phyloP scores from a whole-genome alignment of 768 basidiomycete genomes.

The Dendrothele bispora region DNA sequence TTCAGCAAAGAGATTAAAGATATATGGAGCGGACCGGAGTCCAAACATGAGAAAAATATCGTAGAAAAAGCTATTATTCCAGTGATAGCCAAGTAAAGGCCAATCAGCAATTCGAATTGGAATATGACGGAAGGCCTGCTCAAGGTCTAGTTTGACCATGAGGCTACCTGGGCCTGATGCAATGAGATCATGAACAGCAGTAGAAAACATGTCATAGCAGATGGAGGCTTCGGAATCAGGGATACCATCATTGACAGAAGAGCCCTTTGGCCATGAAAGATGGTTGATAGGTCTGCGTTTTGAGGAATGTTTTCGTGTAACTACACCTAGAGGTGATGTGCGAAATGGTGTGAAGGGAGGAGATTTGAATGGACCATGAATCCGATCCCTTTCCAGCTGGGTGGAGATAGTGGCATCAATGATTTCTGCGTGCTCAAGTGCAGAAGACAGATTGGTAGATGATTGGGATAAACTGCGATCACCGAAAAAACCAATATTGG shows the following conservation, averaged over 20 bases:
- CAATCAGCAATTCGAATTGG: slow-evolving; percentile 26
- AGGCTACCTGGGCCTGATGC: slow-evolving; percentile 24
- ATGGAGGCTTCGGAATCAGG: slow-evolving; percentile 14
- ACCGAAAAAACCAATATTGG: slow-evolving; percentile 24
- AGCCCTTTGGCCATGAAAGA: slow-evolving; percentile 25
- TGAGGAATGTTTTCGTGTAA: slow-evolving; percentile 16
- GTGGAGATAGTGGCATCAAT: slow-evolving; percentile 5
- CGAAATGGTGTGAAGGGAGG: slow-evolving; percentile 19
- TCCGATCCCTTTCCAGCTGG: slow-evolving; percentile 12
- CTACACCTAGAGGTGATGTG: slow-evolving; percentile 24
- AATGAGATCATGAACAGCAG: slow-evolving; percentile 19
- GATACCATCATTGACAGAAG: slow-evolving; percentile 30
- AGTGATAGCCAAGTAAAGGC: slow-evolving; percentile 31
- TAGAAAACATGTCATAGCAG: slow-evolving; percentile 27
- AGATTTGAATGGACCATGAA: slow-evolving; percentile 19
- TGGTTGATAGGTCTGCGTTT: slow-evolving; percentile 26
- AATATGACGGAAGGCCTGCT: slow-evolving; percentile 37
- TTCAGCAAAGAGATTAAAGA: no score
- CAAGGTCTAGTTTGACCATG: slow-evolving; percentile 35
- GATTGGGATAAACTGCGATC: slow-evolving; percentile 2
- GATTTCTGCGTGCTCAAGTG: slow-evolving; percentile 9
- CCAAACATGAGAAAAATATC: slow-evolving; percentile 33
- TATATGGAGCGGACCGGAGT: slow-evolving; percentile 31
- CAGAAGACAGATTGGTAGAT: slow-evolving; percentile 26
- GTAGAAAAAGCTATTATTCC: slow-evolving; percentile 25